Base-by-base conservation (phyloP, 208 protist species). In the Angomonas deanei region DNA sequence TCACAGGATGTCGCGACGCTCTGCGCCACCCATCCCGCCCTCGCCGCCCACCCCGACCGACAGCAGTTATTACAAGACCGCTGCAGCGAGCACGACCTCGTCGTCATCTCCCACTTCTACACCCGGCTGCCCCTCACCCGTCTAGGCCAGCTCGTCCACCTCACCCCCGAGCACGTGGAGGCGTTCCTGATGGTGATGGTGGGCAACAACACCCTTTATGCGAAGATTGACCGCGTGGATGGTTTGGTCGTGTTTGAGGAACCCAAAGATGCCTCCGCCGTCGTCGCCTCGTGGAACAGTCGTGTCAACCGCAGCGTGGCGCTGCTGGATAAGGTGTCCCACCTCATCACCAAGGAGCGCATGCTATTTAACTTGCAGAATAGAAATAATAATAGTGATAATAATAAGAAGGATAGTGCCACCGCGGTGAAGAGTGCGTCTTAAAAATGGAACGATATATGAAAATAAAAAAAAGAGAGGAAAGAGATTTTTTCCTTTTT, bases 11-110 rank as follows among this genome's bases (percentile, higher is more conserved):
- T 84, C 72, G 78, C 72, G 60, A 78, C 63, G 61, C 65, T 83
- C 30, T 93, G 76, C 61, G 76, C 64, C 28, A 80, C 79, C n/a
- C 91, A 96, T 38, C 65, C 76, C 6, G 64, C 88, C 33, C 89
- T 98, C 48, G 72, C 59, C 8, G 28, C 53, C 17, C 87, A 80
- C 30, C 68, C 79, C 1, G 80, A 72, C 36, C 81, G 74, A 42
- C 78, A 83, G 57, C 70, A 74, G 58, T 71, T 97, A 59, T 74
- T 99, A 1, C 72, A 76, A 32, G 93, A 86, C 57, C 91, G 96
- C 64, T 94, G 97, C 70, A 95, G 94, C 42, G 97, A 98, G 71
- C 94, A 98, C 70, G 97, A 99, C 69, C 79, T 99, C 28, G 74
- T 97, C 34, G 93, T 98, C 2, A 86, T 98, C 47, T 72, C 94